These are phyloP conservation scores for Neurospora sp. DNA, from an alignment of 495 filamentous ascomycete genomes.

Conservation along the genomic window DNA sequence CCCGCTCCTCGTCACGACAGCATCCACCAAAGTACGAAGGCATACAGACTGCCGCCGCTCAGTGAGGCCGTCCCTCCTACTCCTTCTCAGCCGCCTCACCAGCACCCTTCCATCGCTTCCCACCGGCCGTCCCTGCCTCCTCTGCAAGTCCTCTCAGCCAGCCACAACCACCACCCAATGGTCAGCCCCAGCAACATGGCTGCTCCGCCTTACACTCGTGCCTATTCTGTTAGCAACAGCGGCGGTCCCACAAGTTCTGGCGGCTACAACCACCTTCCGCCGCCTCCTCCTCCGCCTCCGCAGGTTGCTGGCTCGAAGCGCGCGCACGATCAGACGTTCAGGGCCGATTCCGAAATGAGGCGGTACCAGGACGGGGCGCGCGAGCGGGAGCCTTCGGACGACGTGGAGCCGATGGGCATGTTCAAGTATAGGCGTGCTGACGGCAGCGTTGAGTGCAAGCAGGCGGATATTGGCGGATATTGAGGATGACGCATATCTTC, in stretches of 20 bases:
- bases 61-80: conserved; percentile 11
- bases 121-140: conserved; percentile 11
- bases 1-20: conserved; percentile 20
- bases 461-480: neutral
- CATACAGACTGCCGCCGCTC: conserved; percentile 5
- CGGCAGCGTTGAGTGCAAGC: conserved; percentile 2
- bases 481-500: neutral
- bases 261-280: conserved; percentile 1
- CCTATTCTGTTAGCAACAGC: conserved; percentile 1
- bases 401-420: neutral
- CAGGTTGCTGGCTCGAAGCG: conserved; percentile 23
- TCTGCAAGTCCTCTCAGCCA: conserved; percentile 4
- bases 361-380: conserved; percentile 21
- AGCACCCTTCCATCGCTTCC: conserved; percentile 1
- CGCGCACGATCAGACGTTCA: conserved; percentile 17
- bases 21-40: conserved; percentile 2
- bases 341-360: conserved; percentile 1
- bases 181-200: conserved; percentile 6
- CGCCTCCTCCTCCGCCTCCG: conserved; percentile 5
- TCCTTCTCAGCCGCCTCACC: conserved; percentile 1
- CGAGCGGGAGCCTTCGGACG: conserved; percentile 12
- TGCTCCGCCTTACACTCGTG: neutral
- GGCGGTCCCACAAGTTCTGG: conserved; percentile 9
- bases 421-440: conserved; percentile 14
- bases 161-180: conserved; percentile 2